Conservation (phyloP, 495 filamentous ascomycete genomes). For the Tuber calosporum region DNA sequence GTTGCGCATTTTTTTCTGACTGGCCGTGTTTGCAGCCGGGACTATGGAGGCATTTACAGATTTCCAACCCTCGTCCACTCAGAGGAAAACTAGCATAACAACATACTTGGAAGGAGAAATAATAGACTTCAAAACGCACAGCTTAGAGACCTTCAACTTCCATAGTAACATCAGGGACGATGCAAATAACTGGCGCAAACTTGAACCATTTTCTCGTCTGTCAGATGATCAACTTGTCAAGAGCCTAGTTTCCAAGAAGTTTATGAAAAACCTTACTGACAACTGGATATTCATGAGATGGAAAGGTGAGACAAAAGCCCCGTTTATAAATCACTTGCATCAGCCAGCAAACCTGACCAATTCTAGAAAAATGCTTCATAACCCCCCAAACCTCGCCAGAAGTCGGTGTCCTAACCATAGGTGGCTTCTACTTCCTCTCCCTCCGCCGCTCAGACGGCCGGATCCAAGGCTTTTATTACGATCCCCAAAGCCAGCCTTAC, state of each 20-base stretch:
- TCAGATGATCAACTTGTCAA: constrained; percentile 54
- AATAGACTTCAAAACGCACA: constrained; percentile 63
- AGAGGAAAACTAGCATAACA: constrained; percentile 54
- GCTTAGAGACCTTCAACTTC: constrained; percentile 62
- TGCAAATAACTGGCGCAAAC: constrained; percentile 63
- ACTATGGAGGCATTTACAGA: constrained; percentile 76
- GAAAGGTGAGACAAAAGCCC: constrained; percentile 52
- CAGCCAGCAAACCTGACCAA: neutral
- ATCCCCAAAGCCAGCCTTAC: constrained; percentile 63
- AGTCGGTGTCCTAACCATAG: constrained; percentile 55
- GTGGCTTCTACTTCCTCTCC: constrained; percentile 69
- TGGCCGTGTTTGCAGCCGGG: constrained; percentile 45
- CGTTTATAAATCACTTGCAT: constrained; percentile 7
- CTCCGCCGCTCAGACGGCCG: constrained; percentile 55
- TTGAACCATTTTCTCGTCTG: constrained; percentile 58
- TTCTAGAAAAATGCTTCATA: constrained; percentile 62
- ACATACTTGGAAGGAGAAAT: constrained; percentile 73
- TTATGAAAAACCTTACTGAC: constrained; percentile 44
- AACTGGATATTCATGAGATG: constrained; percentile 68
- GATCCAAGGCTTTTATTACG: constrained; percentile 66
- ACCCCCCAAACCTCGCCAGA: constrained; percentile 47
- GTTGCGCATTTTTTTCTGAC: constrained; percentile 10
- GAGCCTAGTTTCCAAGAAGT: constrained; percentile 52
- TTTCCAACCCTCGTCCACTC: constrained; percentile 49
- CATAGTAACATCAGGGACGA: constrained; percentile 55